Evolutionary conservation across 2,329 filamentous ascomycete species (phyloP).

Genomic region (Magnaporthiopsis poae): DNA sequence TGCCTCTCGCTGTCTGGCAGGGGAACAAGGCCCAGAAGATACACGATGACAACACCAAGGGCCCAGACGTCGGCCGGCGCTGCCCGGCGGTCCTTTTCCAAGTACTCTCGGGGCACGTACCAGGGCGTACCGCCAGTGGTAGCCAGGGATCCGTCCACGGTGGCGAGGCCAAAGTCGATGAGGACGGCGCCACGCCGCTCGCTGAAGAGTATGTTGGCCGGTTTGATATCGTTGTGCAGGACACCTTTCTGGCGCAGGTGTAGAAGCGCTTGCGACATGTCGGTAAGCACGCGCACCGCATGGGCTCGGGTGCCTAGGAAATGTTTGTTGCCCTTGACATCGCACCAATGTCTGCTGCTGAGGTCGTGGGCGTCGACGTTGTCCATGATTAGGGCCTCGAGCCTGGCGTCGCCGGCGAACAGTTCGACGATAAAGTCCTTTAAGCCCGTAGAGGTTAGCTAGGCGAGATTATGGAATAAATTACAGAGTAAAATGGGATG

Average conservation of each 20-base stretch:
- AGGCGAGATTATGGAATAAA: too few relatives aligned
- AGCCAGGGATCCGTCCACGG: neutral
- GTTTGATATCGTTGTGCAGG: slow-evolving; percentile 7
- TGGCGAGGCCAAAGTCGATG: slow-evolving; percentile 7
- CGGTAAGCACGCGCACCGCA: neutral
- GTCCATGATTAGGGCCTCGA: neutral
- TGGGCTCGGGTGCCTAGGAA: slow-evolving; percentile 1
- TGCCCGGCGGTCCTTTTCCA: neutral
- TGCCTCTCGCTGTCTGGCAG: neutral
- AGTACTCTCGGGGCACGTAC: neutral
- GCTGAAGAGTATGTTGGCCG: slow-evolving; percentile 1
- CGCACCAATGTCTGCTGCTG: neutral
- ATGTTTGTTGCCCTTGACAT: neutral
- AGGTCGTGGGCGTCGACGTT: neutral
- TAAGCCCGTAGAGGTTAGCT: neutral
- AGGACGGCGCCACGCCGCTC: neutral
- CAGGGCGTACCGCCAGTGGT: slow-evolving; percentile 1
- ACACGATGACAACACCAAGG: neutral
- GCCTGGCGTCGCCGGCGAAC: neutral
- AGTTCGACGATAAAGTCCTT: neutral
- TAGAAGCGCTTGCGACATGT: neutral
- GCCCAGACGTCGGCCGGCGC: slow-evolving; percentile 4
- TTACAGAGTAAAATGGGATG: too few relatives aligned
- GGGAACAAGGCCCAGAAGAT: neutral
- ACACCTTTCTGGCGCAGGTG: neutral